Conservation (phyloP, 257 asterid genomes). For the Gentiana dahurica region DNA sequence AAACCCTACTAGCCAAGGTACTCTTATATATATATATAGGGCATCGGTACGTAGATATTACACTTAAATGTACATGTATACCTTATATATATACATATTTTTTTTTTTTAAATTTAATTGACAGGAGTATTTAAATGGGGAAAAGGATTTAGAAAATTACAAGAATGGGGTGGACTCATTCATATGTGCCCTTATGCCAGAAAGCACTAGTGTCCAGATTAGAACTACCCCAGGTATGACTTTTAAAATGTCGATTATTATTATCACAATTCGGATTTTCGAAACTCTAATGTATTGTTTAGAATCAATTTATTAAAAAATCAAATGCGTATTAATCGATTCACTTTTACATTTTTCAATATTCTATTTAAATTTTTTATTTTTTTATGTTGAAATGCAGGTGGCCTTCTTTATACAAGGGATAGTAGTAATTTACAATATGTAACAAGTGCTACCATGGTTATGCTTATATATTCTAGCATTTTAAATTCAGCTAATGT, state of each 20-base stretch:
- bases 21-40: too few species aligned
- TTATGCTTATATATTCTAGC: slow-evolving; percentile 45
- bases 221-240: slow-evolving; percentile 63
- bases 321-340: too few species aligned
- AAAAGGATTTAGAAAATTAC: slow-evolving; percentile 29
- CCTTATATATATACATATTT: too few species aligned
- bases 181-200: slow-evolving; percentile 67
- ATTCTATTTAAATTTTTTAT: too few species aligned
- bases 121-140: slow-evolving; percentile 60
- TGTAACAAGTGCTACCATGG: slow-evolving; percentile 45
- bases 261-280: too few species aligned
- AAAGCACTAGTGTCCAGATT: slow-evolving; percentile 51
- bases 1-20: slow-evolving; percentile 60
- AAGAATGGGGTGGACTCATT: slow-evolving; percentile 61
- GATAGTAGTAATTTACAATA: slow-evolving; percentile 71
- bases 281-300: too few species aligned
- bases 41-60: too few species aligned
- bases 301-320: too few species aligned
- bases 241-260: not conserved
- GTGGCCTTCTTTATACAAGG: slow-evolving; percentile 60
- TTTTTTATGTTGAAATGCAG: slow-evolving; percentile 19
- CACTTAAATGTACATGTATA: too few species aligned
- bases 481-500: slow-evolving; percentile 23
- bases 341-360: too few species aligned
- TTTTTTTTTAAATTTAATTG: not conserved